phyloP scores from a whole-genome alignment of 2,329 filamentous ascomycete species.

The Colletotrichum theobromicola region DNA sequence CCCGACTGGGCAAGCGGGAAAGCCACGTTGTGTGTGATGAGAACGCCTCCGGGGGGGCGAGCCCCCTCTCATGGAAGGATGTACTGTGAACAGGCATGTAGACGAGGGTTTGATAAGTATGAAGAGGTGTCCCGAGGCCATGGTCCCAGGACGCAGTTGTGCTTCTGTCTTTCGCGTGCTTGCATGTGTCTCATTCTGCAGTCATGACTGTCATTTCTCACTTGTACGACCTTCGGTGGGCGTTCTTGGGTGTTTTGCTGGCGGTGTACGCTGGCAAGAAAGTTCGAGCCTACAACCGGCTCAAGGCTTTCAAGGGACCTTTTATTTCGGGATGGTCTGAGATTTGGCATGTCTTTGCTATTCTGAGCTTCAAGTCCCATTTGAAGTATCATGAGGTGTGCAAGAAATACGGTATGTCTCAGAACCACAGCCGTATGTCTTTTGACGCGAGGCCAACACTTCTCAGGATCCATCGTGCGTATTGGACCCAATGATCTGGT shows the following conservation, averaged over 20 bases:
- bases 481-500: slow-evolving; percentile 47
- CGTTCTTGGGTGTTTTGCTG: not conserved
- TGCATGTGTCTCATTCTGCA: not conserved
- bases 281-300: slow-evolving; percentile 2
- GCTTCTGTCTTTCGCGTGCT: not conserved
- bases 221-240: slow-evolving; percentile 7
- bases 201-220: not conserved
- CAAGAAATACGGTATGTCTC: slow-evolving; percentile 12
- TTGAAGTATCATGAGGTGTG: slow-evolving; percentile 12
- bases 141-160: not conserved
- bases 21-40: not conserved
- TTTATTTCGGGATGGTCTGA: slow-evolving; percentile 2
- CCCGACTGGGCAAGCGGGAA: not conserved
- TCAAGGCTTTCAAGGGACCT: slow-evolving; percentile 10
- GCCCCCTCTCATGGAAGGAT: not conserved
- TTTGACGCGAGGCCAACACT: not conserved
- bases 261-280: not conserved
- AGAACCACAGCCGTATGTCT: no score
- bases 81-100: not conserved
- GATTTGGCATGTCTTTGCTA: not conserved
- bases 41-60: not conserved
- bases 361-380: slow-evolving; percentile 14
- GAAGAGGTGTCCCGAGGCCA: not conserved
- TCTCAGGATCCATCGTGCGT: slow-evolving; percentile 38
- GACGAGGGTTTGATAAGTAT: not conserved